Base-by-base conservation (phyloP, 768 basidiomycete genomes). In the Tephrocybe sp. region DNA sequence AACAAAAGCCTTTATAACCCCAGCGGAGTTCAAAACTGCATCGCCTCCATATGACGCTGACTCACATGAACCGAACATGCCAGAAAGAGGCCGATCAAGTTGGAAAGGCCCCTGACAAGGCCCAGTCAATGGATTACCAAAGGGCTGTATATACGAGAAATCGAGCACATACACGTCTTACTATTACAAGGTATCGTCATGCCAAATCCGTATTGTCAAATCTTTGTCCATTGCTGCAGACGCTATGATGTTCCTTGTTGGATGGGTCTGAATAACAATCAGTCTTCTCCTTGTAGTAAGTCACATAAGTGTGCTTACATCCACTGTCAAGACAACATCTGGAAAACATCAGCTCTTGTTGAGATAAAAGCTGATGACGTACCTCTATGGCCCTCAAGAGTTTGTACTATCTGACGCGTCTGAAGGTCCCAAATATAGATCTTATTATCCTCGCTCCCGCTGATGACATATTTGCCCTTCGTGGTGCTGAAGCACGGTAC, bases 221-320 rank as follows among this genome's bases (percentile, higher is more conserved):
- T 96, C 94, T 58, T 92, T 92, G 59, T 94, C 93, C 79, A 91
- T 85, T 9, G 86, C 81, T n/a, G 90, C 91, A 3, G 92, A 91
- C 6, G 92, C 94, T 55, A 98, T 86, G 48, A 88, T 83, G 40
- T 75, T 77, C 45, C 73, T 78, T 18, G 73, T 77, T 1, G 94
- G 93, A 68, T 95, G 91, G 2, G 85, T 79, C 93, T 95, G 51
- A 51, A 20, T 50, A 57, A 55, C 26, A 45, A 44, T 50, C 44
- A 55, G 42, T 38, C 59, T n/a, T 51, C 25, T n/a, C n/a, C n/a
- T 33, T 36, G 26, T 25, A 12, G 12, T 34, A 28, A 33, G 24
- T 36, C 38, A 44, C 68, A 47, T 54, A 42, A 40, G 76, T 61
- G 23, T 42, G 45, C 56, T 67, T 53, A 84, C 93, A 34, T 88